Conservation (phyloP, 305 asterid species). For the Fraxinus angustifolia region DNA sequence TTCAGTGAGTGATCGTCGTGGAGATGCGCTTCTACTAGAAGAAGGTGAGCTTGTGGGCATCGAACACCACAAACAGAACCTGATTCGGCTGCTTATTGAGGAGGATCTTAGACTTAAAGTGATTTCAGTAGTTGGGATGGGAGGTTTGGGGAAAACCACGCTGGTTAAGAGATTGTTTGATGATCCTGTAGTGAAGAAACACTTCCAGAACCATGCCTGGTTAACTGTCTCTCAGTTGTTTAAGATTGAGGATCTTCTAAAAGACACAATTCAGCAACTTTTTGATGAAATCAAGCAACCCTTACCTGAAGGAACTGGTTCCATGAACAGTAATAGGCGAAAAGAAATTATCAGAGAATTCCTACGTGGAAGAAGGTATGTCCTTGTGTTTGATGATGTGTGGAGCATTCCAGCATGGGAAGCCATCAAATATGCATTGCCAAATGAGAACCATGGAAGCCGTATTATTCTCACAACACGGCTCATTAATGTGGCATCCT, state of each 20-base stretch:
- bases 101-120: background rate
- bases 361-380: slow-evolving; percentile 16
- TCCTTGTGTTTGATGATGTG: slow-evolving; percentile 27
- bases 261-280: slow-evolving; percentile 21
- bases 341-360: slow-evolving; percentile 23
- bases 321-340: slow-evolving; percentile 13
- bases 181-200: background rate
- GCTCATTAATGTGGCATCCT: slow-evolving; percentile 14
- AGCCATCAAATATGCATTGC: slow-evolving; percentile 24
- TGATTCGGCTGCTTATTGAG: background rate
- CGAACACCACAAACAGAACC: background rate
- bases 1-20: background rate
- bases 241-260: background rate
- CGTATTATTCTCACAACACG: slow-evolving; percentile 37
- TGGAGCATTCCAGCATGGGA: slow-evolving; percentile 30
- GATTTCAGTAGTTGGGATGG: slow-evolving; percentile 11
- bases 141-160: background rate
- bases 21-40: slow-evolving; percentile 6
- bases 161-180: background rate
- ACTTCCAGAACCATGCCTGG: background rate
- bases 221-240: background rate
- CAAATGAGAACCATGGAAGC: slow-evolving; percentile 23
- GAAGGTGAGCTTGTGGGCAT: slow-evolving; percentile 11
- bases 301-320: background rate
- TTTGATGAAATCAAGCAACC: slow-evolving; percentile 22